Percentiles rank a stretch among this genome's conserved stretches.
Evolutionary conservation across 805 yeast species (phyloP).

Genomic region (Saccharomycopsis sp.): DNA sequence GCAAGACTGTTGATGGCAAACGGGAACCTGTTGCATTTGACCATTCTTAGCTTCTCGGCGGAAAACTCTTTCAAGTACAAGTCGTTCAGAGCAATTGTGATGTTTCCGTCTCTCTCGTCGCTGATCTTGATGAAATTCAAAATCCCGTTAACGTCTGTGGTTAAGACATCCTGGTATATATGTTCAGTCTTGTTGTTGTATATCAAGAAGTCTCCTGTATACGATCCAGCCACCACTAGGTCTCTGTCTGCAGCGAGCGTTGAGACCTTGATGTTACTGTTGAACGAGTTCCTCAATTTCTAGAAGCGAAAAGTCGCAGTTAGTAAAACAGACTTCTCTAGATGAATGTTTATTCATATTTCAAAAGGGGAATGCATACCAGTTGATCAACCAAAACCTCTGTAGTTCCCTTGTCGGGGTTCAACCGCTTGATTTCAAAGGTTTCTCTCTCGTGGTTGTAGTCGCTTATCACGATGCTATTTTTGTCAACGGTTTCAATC

Average conservation of each 20-base stretch:
- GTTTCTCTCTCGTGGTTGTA: neutral
- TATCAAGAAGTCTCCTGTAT: constrained; percentile 43
- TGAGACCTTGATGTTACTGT: constrained; percentile 35
- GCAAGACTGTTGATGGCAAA: constrained; percentile 48
- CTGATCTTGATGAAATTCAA: constrained; percentile 42
- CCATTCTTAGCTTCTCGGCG: constrained; percentile 23
- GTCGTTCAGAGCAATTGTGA: constrained; percentile 46
- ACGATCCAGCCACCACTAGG: constrained; percentile 45
- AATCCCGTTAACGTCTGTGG: constrained; percentile 41
- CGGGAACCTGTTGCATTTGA: constrained; percentile 27
- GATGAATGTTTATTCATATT: too few relatives aligned
- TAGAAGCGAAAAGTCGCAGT: constrained; percentile 3
- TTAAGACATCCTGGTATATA: constrained; percentile 34
- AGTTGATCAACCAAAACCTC: constrained; percentile 32
- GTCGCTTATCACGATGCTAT: constrained; percentile 11
- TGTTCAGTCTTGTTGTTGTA: constrained; percentile 29
- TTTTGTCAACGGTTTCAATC: constrained; percentile 25
- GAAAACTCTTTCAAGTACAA: constrained; percentile 37
- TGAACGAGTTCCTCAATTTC: constrained; percentile 18
- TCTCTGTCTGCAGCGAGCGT: constrained; percentile 39
- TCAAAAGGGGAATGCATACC: constrained; percentile 18
- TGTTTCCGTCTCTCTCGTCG: constrained; percentile 29
- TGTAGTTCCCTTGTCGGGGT: constrained; percentile 27
- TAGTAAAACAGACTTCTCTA: too few relatives aligned
- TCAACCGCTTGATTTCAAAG: constrained; percentile 23